These are phyloP conservation scores for Mycena amicta DNA, from an alignment of 768 basidiomycete genomes.

Conservation along the genomic window DNA sequence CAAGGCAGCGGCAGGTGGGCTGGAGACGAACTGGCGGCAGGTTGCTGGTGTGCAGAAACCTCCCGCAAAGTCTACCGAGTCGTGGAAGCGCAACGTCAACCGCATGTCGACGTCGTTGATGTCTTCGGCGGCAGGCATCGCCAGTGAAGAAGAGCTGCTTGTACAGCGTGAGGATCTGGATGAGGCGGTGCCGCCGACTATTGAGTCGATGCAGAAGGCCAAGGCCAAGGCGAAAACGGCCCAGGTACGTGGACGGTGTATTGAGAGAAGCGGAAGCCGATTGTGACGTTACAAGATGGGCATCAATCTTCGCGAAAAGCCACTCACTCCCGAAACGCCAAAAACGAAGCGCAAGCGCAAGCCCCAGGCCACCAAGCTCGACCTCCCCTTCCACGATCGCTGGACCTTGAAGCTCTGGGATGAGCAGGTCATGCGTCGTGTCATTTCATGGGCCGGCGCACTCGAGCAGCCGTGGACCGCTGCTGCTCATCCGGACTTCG, in stretches of 20 bases:
- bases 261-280: background rate
- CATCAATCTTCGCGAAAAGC: background rate
- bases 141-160: background rate
- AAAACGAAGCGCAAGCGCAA: background rate
- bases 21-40: background rate
- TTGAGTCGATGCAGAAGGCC: background rate
- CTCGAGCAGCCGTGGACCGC: background rate
- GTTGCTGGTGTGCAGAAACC: background rate
- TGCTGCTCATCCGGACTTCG: background rate
- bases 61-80: background rate
- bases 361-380: background rate
- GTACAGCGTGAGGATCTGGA: background rate
- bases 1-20: background rate
- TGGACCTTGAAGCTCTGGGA: background rate
- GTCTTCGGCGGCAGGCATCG: background rate
- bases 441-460: background rate
- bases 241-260: background rate
- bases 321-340: background rate
- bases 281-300: background rate
- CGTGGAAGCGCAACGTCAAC: background rate
- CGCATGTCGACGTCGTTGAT: background rate
- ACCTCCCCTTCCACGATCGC: background rate
- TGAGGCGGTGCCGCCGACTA: background rate
- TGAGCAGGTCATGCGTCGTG: background rate
- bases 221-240: background rate